Evolutionary conservation across 257 asterid species (phyloP), one percentile per base, ranked within the genome.

Genomic region (Ophiorrhiza pumila): DNA sequence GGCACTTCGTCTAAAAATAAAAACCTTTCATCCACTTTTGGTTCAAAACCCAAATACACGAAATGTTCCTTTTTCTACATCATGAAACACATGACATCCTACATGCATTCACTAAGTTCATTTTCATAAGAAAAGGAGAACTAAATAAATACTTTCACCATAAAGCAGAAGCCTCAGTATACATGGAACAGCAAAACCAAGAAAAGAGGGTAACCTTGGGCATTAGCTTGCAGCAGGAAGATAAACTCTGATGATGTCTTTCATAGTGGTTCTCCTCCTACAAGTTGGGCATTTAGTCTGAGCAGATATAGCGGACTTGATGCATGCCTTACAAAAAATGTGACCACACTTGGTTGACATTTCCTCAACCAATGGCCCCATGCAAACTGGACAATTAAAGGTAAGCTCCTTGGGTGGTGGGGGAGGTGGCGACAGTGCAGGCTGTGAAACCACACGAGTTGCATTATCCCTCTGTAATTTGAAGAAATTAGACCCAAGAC

Each of bases 211-310:
- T 68, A 35, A 84, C 87, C 86, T 87, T 81, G 79, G 65, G 73
- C 66, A 78, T 76, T 27, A 83, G 46, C 76, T 80, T 68, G 95
- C 82, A 11, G 93, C 76, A 10, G 98, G 99, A 78, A 95, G 94
- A 77, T 92, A 92, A 61, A 95, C 81, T 78, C 96, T 77, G 32
- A 95, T 80, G n/a, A 86, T 79, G 79, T 92, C 96, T 80, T 80
- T 92, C 46, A 55, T 41, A 18, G 89, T 84, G 42, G 87, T 80
- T 78, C 64, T 95, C 83, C 82, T 87, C 84, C 98, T 85, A 86
- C 99, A 95, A 0, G 98, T 90, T 47, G 98, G 97, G 63, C 99
- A 95, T 83, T 92, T 92, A 65, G 67, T 75, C 83, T 95, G 96
- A 67, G 87, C 89, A 74, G 94, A 85, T 56, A 92, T 81, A 66